phyloP scores from a whole-genome alignment of 352 stramenopile species.

The Halophytophthora batemanensis region DNA sequence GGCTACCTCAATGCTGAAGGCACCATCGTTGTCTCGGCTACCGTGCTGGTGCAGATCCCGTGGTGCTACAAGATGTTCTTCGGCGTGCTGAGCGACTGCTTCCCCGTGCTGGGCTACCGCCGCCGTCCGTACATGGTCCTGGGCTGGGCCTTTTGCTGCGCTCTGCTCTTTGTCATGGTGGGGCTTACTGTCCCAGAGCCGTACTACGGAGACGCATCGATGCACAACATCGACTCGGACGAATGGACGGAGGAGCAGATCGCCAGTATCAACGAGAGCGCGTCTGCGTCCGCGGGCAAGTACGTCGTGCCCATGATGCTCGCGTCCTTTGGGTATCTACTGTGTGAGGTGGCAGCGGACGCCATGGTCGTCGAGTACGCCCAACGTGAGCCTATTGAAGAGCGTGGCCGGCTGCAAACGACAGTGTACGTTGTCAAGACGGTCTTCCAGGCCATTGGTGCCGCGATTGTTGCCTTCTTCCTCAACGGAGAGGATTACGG shows the following conservation, averaged over 20 bases:
- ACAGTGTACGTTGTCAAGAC: slow-evolving; percentile 43
- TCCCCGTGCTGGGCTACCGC: slow-evolving; percentile 40
- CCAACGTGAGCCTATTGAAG: slow-evolving; percentile 40
- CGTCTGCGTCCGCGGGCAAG: slow-evolving; percentile 24
- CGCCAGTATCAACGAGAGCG: slow-evolving; percentile 27
- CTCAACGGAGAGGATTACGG: slow-evolving; percentile 44
- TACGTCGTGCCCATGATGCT: slow-evolving; percentile 59
- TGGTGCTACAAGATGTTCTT: slow-evolving; percentile 56
- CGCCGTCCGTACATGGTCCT: slow-evolving; percentile 45
- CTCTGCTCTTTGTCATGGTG: slow-evolving; percentile 31
- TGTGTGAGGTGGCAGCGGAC: slow-evolving; percentile 47
- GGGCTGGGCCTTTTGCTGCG: slow-evolving; percentile 36
- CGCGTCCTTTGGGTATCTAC: slow-evolving; percentile 43
- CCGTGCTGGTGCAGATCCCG: slow-evolving; percentile 40
- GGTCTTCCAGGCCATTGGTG: slow-evolving; percentile 33
- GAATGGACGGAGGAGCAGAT: slow-evolving; percentile 30
- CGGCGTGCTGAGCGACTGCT: slow-evolving; percentile 40
- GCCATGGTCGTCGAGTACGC: slow-evolving; percentile 58
- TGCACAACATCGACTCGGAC: slow-evolving; percentile 28
- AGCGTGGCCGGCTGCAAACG: slow-evolving; percentile 38
- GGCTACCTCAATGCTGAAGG: slow-evolving; percentile 48
- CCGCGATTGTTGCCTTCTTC: slow-evolving; percentile 32
- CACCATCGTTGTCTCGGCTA: slow-evolving; percentile 38
- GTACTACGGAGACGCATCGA: slow-evolving; percentile 36
- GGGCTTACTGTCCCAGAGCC: slow-evolving; percentile 22